Percentiles rank a stretch among this genome's conserved stretches.
phyloP scores from a whole-genome alignment of 176 grass and related monocot species.

The Urochloa ruziziensis region DNA sequence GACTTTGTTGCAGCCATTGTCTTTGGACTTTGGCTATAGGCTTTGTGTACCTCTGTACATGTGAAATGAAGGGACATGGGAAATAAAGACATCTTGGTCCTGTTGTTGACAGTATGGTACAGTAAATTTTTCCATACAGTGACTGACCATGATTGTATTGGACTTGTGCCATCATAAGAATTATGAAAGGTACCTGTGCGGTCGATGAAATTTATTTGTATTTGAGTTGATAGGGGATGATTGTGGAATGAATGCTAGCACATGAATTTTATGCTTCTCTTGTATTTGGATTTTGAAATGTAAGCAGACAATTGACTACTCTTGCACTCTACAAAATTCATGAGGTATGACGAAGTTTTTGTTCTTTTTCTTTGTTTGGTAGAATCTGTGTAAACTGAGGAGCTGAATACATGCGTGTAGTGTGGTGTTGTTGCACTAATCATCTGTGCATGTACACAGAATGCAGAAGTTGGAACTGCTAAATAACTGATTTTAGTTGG shows the following conservation, averaged over 20 bases:
- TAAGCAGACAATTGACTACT: neutral
- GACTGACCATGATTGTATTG: neutral
- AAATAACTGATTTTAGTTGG: too few relatives aligned
- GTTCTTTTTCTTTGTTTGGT: neutral
- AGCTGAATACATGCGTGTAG: neutral
- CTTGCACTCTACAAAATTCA: neutral
- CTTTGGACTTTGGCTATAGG: conserved; percentile 38
- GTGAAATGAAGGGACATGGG: conserved; percentile 31
- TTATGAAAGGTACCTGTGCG: neutral
- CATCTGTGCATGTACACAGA: too few relatives aligned
- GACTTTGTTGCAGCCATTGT: conserved; percentile 31
- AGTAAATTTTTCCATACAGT: neutral
- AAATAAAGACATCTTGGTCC: conserved; percentile 39
- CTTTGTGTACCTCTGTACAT: conserved; percentile 60
- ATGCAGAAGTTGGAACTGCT: too few relatives aligned
- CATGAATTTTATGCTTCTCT: neutral
- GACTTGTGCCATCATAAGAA: conserved; percentile 2
- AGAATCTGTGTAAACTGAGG: neutral
- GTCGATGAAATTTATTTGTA: neutral
- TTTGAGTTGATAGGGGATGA: neutral
- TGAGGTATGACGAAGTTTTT: neutral
- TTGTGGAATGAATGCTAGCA: neutral
- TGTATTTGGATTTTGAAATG: neutral
- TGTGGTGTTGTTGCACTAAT: neutral
- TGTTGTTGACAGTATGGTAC: conserved; percentile 11